Evolutionary conservation across 306 rosid species (phyloP).

Genomic region (Hippophae tibetana): DNA sequence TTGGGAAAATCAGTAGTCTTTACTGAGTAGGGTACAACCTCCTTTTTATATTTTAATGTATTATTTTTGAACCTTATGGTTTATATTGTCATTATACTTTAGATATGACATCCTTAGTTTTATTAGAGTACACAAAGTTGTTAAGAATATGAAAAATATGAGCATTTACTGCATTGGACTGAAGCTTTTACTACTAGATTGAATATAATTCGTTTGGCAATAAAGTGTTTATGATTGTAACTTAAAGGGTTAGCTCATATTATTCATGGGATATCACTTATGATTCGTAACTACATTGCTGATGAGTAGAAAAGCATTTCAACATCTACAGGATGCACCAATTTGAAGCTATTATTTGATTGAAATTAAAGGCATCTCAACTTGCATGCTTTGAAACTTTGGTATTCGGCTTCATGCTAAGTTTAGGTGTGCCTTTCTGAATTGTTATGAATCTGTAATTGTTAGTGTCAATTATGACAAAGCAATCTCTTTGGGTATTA

Average conservation of each 20-base stretch:
- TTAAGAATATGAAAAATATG: neutral
- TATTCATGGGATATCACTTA: neutral
- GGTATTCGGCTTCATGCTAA: no score
- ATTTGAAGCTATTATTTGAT: no score
- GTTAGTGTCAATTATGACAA: no score
- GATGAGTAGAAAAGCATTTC: neutral
- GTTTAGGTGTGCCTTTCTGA: no score
- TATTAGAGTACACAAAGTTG: neutral
- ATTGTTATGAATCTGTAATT: no score
- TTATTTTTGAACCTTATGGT: neutral
- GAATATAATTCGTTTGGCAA: neutral
- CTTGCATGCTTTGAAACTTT: no score
- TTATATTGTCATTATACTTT: neutral
- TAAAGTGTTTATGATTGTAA: neutral
- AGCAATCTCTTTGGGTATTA: no score
- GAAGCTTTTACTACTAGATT: neutral
- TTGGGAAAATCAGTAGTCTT: no score
- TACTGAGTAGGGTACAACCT: no score
- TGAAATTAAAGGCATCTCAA: no score
- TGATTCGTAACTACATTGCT: neutral
- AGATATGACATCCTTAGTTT: neutral
- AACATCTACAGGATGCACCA: no score
- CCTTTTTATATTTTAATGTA: neutral
- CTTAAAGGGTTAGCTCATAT: neutral
- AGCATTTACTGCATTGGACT: neutral